Evolutionary conservation across 176 grass and related monocot species (phyloP), one percentile per base, ranked within the genome.

Genomic region (Elymus sibiricus): DNA sequence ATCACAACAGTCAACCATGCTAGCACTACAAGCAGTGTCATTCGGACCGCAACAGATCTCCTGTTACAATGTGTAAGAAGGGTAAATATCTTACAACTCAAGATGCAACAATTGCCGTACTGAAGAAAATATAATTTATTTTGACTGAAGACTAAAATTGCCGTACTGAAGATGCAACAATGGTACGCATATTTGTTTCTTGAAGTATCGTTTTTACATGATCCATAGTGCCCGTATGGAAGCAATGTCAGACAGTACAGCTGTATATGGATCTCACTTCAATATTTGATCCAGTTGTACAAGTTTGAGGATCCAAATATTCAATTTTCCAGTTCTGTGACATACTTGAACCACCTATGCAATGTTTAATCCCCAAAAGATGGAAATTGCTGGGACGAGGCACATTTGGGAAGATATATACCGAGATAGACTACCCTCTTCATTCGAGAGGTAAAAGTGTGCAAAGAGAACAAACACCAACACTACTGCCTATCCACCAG

Each of bases 1-100:
- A 93, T 86, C 63, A 88, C 76, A 29, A 85, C 68, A 87, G 81
- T 72, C 75, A 85, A 53, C 82, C 70, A 87, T 46, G 85, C 81
- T 64, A 87, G 65, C 77, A 90, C 46, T 66, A 87, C 35, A 31
- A 93, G 70, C 37, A 81, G 77, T 66, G 77, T 65, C 86, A 87
- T n/a, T 56, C 82, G 85, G 81, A 87, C 21, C 38, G 35, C 83
- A 78, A 77, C 38, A 72, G 35, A 84, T 72, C 39, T 79, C 75
- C 87, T 84, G 87, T 42, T 71, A 79, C 19, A 83, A 49, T 70
- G 74, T 88, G 65, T 24, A 71, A 83, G 27, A 25, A 46, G 5
- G 31, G 81, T 79, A 84, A 88, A 58, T 87, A 13, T 43, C 16
- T 24, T n/a, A n/a, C n/a, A n/a, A n/a, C n/a, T n/a, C n/a, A n/a